Evolutionary conservation across 2,329 filamentous ascomycete species (phyloP), one percentile per base, ranked within the genome.

Genomic region (Botrytis pseudocinerea): DNA sequence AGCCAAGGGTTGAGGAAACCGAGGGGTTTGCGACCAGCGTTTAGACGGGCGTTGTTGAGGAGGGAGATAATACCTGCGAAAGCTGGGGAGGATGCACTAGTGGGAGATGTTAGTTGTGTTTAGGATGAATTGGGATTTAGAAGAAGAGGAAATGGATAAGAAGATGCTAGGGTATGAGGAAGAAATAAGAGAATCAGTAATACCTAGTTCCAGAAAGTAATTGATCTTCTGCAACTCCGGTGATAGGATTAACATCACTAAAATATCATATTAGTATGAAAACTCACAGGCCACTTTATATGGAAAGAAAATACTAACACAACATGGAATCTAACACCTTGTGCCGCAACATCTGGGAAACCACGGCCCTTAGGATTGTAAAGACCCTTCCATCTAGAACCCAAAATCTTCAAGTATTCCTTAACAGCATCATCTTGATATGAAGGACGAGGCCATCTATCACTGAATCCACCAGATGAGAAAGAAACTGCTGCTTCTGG

Each of bases 1-100:
- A 90, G 78, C 86, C 87, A 89, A 0, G 88, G 88, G 77, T 91
- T 90, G 64, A 90, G 74, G 82, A 88, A 90, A 0, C 89, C 89
- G 0, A 85, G 72, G 1, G 82, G 78, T 16, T 73, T 76, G 78
- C 86, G 85, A 8, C 86, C 86, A 10, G 80, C 82, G 0, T 84
- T 81, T 28, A 91, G 80, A 48, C 88, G 82, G 0, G 86, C 88
- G 76, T 91, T 89, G 76, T 92, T 92, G 72, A 92, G 81, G 6
- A 92, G 84, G 1, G 87, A 83, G 59, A 92, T 82, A 65, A 92
- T 83, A 10, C 84, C 87, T 0, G 88, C 86, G 38, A 88, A 87
- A 0, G 88, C 82, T 0, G 91, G 91, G 0, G 87, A 81, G 0
- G 89, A 85, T 18, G 88, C 88, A 86, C 75, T 81, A 75, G 1